Percentiles rank a stretch among this genome's conserved stretches.
Evolutionary conservation across 768 basidiomycete genomes (phyloP).

Genomic region (Boletellus emodensis): DNA sequence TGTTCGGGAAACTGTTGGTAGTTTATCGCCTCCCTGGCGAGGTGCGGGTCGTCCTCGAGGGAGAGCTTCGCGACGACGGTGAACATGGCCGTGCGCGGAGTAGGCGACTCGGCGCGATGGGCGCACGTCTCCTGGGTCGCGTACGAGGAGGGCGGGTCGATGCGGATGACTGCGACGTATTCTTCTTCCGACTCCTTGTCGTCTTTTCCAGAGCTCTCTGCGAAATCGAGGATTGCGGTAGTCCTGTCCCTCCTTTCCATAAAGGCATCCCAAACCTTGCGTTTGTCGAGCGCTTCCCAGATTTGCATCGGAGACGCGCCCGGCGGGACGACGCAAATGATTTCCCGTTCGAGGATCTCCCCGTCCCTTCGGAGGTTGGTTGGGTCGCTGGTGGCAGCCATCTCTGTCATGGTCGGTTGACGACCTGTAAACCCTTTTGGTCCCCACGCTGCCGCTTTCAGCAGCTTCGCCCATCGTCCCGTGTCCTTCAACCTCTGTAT

Average conservation of each 20-base stretch:
- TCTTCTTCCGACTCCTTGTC: neutral
- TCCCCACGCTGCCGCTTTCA: slow-evolving; percentile 10
- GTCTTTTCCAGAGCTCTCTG: neutral
- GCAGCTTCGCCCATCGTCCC: slow-evolving; percentile 19
- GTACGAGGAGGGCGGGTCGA: slow-evolving; percentile 15
- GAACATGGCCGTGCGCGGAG: slow-evolving; percentile 34
- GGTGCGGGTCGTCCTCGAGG: slow-evolving; percentile 33
- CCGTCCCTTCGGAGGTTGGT: neutral
- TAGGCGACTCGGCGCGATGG: neutral
- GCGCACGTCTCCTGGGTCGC: slow-evolving; percentile 6
- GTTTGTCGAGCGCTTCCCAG: neutral
- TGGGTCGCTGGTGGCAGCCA: slow-evolving; percentile 1
- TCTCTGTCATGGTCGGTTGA: neutral
- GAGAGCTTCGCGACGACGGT: slow-evolving; percentile 46
- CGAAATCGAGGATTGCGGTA: neutral
- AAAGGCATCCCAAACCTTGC: neutral
- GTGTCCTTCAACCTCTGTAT: slow-evolving; percentile 19
- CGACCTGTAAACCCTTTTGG: slow-evolving; percentile 4
- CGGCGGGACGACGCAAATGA: slow-evolving; percentile 8
- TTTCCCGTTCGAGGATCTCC: slow-evolving; percentile 18
- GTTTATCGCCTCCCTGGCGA: slow-evolving; percentile 28
- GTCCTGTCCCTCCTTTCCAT: neutral
- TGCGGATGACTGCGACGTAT: slow-evolving; percentile 1
- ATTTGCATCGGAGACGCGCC: neutral
- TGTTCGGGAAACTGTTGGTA: slow-evolving; percentile 27